Evolutionary conservation across 805 yeast genomes (phyloP).

Genomic region (Starmera dryadoides): DNA sequence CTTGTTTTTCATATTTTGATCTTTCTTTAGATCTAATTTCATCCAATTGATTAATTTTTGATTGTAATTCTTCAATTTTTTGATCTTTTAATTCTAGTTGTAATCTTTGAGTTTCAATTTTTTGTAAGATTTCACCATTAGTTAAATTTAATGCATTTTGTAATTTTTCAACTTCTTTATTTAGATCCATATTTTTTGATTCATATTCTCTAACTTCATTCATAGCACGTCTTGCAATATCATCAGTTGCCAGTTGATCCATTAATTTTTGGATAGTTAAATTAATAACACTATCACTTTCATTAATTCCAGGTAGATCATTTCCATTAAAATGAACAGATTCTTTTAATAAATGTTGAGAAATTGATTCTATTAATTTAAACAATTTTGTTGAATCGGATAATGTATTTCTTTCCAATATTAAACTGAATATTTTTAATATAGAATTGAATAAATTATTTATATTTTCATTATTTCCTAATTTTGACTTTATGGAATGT

Average conservation of each 20-base stretch:
- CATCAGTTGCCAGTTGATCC: constrained; percentile 66
- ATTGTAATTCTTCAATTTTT: constrained; percentile 45
- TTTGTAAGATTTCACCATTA: constrained; percentile 29
- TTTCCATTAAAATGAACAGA: constrained; percentile 39
- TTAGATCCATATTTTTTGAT: constrained; percentile 33
- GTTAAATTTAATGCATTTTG: constrained; percentile 6
- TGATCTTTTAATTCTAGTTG: constrained; percentile 58
- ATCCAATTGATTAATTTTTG: constrained; percentile 54
- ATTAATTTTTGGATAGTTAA: constrained; percentile 59
- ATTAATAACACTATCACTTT: constrained; percentile 41
- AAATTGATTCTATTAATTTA: constrained; percentile 44
- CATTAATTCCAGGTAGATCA: too few species aligned
- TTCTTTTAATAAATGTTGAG: constrained; percentile 9
- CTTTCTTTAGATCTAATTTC: constrained; percentile 46
- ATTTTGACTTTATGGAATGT: constrained; percentile 16
- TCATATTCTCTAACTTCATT: constrained; percentile 40
- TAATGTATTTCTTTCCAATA: constrained; percentile 38
- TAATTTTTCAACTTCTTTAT: constrained; percentile 8
- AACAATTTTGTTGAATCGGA: constrained; percentile 39
- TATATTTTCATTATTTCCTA: constrained; percentile 44
- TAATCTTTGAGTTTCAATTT: constrained; percentile 44
- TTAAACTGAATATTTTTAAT: constrained; percentile 43
- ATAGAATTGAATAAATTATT: constrained; percentile 57
- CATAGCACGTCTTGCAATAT: constrained; percentile 60
- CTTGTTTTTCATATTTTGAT: constrained; percentile 33